These are phyloP conservation scores for Spatholobus suberectus DNA, from an alignment of 306 rosid species.

Conservation along the genomic window DNA sequence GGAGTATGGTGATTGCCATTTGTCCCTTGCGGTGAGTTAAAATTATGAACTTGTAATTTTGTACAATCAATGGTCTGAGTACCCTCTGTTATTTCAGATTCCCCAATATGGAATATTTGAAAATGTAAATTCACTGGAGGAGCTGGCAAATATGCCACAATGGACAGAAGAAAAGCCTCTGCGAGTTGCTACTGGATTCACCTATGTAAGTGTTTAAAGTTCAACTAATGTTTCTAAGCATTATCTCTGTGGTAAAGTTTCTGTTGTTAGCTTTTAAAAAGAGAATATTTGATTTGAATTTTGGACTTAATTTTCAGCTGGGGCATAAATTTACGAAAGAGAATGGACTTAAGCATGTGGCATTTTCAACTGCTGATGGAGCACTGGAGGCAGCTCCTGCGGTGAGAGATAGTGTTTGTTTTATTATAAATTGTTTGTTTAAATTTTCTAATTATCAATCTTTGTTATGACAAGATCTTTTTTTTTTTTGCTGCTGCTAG, in stretches of 20 bases:
- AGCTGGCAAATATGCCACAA: conserved; percentile 86
- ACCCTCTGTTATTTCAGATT: conserved; percentile 60
- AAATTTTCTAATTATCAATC: not conserved
- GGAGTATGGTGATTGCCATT: conserved; percentile 83
- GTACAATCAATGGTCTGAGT: not conserved
- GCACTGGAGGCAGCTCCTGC: conserved; percentile 99
- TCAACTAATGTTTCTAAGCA: not conserved
- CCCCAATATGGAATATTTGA: conserved; percentile 93
- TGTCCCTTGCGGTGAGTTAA: conserved; percentile 84
- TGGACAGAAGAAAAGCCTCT: conserved; percentile 85
- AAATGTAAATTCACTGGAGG: conserved; percentile 76
- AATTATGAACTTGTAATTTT: not conserved
- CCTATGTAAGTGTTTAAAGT: conserved; percentile 60
- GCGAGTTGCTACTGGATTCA: conserved; percentile 94
- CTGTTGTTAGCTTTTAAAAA: not conserved
- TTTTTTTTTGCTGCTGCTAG: not conserved
- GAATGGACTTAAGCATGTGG: conserved; percentile 77
- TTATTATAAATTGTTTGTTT: conserved; percentile 3
- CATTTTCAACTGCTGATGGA: conserved; percentile 93
- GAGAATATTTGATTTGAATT: conserved; percentile 20
- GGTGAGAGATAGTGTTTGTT: conserved; percentile 55
- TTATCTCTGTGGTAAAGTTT: not conserved
- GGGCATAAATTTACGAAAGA: conserved; percentile 92
- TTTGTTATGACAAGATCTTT: not conserved
- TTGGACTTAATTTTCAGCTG: conserved; percentile 56